phyloP scores from a whole-genome alignment of 768 basidiomycete genomes.

The Russula earlei region DNA sequence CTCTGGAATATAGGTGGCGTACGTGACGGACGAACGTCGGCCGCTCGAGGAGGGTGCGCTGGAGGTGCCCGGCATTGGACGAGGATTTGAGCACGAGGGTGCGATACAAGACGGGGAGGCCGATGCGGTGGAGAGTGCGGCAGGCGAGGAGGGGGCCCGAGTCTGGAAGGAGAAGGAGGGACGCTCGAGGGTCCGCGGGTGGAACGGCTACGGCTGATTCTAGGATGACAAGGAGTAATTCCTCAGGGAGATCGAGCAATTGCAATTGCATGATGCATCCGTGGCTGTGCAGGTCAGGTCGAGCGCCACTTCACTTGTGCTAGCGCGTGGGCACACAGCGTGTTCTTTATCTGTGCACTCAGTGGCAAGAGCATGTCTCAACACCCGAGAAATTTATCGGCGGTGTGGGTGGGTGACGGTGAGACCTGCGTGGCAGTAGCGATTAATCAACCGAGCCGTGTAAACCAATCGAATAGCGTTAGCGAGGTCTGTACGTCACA shows the following conservation, averaged over 20 bases:
- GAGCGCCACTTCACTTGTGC: no score
- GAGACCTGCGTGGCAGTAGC: no score
- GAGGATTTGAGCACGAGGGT: neutral
- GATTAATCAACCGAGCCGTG: no score
- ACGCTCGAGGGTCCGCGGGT: neutral
- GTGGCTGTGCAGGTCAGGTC: neutral
- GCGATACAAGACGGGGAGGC: slow-evolving; percentile 9
- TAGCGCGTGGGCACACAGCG: no score
- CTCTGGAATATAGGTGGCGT: slow-evolving; percentile 1
- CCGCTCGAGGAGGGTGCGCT: neutral
- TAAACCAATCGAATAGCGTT: no score
- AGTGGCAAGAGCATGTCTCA: no score
- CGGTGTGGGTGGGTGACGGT: no score
- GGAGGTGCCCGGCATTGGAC: neutral
- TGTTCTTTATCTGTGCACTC: no score
- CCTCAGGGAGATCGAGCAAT: slow-evolving; percentile 10
- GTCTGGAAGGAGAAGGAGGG: neutral
- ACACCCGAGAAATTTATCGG: no score
- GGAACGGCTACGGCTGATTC: neutral
- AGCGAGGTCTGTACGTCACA: no score
- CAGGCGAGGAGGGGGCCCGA: neutral
- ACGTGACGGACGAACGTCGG: slow-evolving; percentile 5
- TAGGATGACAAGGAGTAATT: slow-evolving; percentile 6
- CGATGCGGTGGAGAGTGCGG: slow-evolving; percentile 7
- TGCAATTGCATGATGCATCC: neutral